Evolutionary conservation across 1,284 basidiomycete genomes (phyloP).

Genomic region (Rhodotorula sp.): DNA sequence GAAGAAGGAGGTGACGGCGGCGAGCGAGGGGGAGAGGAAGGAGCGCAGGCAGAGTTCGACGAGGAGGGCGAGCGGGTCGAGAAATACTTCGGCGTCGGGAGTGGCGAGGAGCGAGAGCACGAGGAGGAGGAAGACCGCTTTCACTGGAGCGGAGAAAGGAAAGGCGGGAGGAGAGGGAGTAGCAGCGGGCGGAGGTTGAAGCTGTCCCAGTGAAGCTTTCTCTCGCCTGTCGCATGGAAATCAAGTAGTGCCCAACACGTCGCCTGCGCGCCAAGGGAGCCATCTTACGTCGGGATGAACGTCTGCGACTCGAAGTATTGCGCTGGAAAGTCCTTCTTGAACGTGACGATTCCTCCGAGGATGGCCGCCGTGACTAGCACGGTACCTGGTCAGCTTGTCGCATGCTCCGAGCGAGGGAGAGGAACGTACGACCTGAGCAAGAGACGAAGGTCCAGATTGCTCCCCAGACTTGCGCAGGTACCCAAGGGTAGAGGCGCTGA

Average conservation of each 20-base stretch:
- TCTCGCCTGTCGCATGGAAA: neutral
- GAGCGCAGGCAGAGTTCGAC: neutral
- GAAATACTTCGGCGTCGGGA: no score
- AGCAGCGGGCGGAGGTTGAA: neutral
- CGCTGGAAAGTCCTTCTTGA: constrained; percentile 30
- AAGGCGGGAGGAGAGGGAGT: neutral
- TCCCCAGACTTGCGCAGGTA: constrained; percentile 34
- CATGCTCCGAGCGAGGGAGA: no score
- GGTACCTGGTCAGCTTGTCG: neutral
- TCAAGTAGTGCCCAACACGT: no score
- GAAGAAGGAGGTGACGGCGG: neutral
- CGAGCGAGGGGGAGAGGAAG: neutral
- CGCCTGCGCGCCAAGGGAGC: no score
- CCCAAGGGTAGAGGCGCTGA: constrained; percentile 22
- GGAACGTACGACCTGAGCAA: constrained; percentile 20
- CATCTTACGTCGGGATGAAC: constrained; percentile 13
- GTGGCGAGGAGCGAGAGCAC: neutral
- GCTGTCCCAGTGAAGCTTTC: neutral
- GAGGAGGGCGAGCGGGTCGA: neutral
- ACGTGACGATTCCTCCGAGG: constrained; percentile 20
- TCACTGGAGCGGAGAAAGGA: neutral
- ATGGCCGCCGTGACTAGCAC: constrained; percentile 20
- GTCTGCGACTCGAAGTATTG: constrained; percentile 8
- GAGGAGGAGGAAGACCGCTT: constrained; percentile 1
- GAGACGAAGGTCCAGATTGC: constrained; percentile 23